Evolutionary conservation across 768 basidiomycete genomes (phyloP), one percentile per base, ranked within the genome.

Genomic region (Coprinellus micaceus): DNA sequence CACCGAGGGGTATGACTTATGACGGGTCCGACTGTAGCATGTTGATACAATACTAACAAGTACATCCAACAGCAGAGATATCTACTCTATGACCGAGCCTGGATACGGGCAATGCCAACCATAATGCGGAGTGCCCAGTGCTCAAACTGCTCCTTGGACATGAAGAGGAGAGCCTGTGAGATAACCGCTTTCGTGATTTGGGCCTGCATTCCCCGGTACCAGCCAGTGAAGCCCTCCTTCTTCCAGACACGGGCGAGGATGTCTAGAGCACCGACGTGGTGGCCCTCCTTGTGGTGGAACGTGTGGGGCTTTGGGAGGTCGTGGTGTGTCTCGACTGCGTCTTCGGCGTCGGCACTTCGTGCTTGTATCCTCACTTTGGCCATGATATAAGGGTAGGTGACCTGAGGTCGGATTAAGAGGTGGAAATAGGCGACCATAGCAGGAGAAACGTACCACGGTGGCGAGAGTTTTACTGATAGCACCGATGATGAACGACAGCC

Each of bases 131-230:
- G 74, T 1, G 92, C 86, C 82, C 89, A 96, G 3, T 82, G 83
- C 68, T 99, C 97, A 64, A 99, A 95, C 66, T 94, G 91, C 65
- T 98, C 96, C 73, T 99, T 99, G 60, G 94, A 91, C 76, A 96
- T 89, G 77, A 99, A 99, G 52, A 98, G 74, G 60, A 99, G 78
- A 2, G 94, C 96, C 70, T 99, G 97, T 7, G 93, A 91, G 13
- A 99, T 73, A 12, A 98, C 95, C 0, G 96, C 97, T 70, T 99
- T 99, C 50, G 85, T 80, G 56, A 98, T 94, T 70, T 99, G 97
- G 0, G 97, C 95, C 61, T 88, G 80, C 90, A 99, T 95, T 11
- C 97, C 97, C 88, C 93, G 91, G 70, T 99, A 99, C 93, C 93
- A 96, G 25, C 97, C 97, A n/a, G 75, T 61, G 61, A 94, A 76